A percentile compares a stretch with the other conserved stretches of the same genome.
These are phyloP conservation scores for Podosphaera aphanis DNA, from an alignment of 2,329 filamentous ascomycete genomes.

Conservation along the genomic window DNA sequence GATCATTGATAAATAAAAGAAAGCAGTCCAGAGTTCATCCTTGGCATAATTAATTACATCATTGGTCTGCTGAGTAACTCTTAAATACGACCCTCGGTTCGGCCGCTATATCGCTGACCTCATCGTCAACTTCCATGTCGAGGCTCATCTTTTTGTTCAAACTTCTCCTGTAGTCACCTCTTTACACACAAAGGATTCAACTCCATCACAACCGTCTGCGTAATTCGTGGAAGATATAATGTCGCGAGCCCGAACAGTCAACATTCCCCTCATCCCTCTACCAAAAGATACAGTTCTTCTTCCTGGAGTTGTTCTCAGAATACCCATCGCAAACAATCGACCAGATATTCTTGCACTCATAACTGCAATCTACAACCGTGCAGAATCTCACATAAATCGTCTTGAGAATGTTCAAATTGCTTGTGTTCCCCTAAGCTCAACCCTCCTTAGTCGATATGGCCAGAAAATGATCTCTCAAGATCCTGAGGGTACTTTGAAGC, in stretches of 20 bases:
- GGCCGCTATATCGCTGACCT: too few relatives aligned
- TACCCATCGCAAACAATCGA: constrained; percentile 56
- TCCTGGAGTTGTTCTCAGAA: constrained; percentile 64
- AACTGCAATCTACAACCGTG: constrained; percentile 59
- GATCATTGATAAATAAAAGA: too few relatives aligned
- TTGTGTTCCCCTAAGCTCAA: constrained; percentile 66
- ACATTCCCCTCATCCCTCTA: constrained; percentile 59
- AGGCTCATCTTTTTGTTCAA: too few relatives aligned
- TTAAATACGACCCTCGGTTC: too few relatives aligned
- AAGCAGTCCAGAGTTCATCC: too few relatives aligned
- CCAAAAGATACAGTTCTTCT: constrained; percentile 61
- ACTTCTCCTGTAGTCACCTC: too few relatives aligned
- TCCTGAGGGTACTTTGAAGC: constrained; percentile 19
- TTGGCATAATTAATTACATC: too few relatives aligned
- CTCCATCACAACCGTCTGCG: too few relatives aligned
- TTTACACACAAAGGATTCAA: too few relatives aligned
- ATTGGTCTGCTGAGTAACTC: too few relatives aligned
- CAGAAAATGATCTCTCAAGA: constrained; percentile 49
- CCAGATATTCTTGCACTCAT: constrained; percentile 76
- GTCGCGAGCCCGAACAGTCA: constrained; percentile 9
- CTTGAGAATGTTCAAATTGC: constrained; percentile 53
- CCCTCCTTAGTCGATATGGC: constrained; percentile 48
- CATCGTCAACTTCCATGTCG: too few relatives aligned
- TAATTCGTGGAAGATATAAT: too few relatives aligned
- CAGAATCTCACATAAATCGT: constrained; percentile 40